phyloP scores from a whole-genome alignment of 257 asterid genomes.

The Gardenia jasminoides region DNA sequence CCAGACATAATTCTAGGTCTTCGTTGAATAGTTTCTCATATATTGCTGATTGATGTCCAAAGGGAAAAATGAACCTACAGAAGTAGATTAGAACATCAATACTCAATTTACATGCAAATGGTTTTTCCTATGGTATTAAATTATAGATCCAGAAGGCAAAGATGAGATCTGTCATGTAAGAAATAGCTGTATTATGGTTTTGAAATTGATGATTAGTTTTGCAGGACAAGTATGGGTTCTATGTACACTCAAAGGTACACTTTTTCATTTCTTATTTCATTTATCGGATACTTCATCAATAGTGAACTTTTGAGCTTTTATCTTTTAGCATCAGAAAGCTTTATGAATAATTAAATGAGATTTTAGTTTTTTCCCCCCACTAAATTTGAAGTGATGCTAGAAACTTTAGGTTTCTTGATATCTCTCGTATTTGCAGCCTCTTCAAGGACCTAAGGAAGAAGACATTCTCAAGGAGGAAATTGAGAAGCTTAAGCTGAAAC shows the following conservation, averaged over 20 bases:
- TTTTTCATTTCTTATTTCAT: neutral
- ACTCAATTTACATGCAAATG: neutral
- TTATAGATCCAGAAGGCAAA: neutral
- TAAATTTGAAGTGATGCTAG: neutral
- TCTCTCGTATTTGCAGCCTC: constrained; percentile 21
- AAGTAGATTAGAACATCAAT: neutral
- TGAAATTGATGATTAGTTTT: neutral
- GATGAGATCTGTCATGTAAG: neutral
- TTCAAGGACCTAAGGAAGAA: constrained; percentile 41
- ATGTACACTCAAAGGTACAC: neutral
- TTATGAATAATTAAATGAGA: neutral
- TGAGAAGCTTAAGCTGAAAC: constrained; percentile 47
- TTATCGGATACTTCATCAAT: neutral
- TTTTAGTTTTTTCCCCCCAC: neutral
- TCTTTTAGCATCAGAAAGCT: neutral
- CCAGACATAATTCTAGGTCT: neutral
- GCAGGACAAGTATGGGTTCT: neutral
- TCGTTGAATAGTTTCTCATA: neutral
- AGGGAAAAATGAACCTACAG: neutral
- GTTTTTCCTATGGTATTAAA: too few species aligned
- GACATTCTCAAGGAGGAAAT: constrained; percentile 64
- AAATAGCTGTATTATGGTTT: neutral
- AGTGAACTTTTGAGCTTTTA: neutral
- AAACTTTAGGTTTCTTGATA: neutral
- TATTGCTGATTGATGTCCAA: neutral